phyloP scores from a whole-genome alignment of 2,329 filamentous ascomycete species.

The Xylaria hypoxylon region DNA sequence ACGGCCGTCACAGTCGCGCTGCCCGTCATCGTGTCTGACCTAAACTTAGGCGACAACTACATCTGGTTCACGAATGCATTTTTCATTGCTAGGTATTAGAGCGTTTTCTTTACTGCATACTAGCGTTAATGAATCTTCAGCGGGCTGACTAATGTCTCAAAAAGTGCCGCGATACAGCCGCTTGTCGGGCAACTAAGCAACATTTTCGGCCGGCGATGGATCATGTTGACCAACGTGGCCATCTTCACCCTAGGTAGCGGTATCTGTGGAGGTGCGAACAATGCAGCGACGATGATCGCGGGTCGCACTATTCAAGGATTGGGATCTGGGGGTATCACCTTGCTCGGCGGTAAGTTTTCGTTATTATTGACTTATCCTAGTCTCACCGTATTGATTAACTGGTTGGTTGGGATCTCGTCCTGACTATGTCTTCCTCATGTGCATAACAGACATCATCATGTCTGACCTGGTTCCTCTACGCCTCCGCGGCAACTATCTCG shows the following conservation, averaged over 20 bases:
- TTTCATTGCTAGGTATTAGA: neutral
- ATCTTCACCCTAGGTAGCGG: neutral
- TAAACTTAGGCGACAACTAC: neutral
- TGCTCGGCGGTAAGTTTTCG: neutral
- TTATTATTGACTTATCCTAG: neutral
- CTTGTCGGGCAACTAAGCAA: neutral
- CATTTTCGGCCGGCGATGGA: neutral
- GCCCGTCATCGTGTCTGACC: neutral
- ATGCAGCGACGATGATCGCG: neutral
- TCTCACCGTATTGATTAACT: neutral
- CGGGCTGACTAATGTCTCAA: too few relatives aligned
- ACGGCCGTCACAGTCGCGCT: neutral
- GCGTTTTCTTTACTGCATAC: too few relatives aligned
- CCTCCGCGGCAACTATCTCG: neutral
- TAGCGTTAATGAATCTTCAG: too few relatives aligned
- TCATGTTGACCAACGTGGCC: neutral
- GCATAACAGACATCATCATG: slow-evolving; percentile 5
- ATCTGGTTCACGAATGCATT: neutral
- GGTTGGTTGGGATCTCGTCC: too few relatives aligned
- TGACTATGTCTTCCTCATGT: neutral
- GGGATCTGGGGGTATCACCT: neutral
- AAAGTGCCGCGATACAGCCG: neutral
- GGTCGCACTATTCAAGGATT: neutral
- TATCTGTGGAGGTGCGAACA: neutral
- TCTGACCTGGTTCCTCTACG: slow-evolving; percentile 10